Conservation (phyloP, 176 grass and related monocot genomes). For the Oryza meridionalis region DNA sequence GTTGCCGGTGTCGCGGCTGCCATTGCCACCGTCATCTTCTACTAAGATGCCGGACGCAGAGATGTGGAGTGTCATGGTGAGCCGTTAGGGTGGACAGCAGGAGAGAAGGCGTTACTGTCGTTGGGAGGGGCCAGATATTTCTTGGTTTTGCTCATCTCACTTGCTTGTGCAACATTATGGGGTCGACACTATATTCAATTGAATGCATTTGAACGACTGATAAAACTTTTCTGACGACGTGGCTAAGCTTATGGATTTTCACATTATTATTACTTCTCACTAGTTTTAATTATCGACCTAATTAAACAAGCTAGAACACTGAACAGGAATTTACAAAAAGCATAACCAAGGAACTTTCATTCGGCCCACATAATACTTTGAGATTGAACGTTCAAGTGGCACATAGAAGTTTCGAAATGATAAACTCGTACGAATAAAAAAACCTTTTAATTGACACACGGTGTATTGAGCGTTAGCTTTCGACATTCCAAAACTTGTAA, state of each 20-base stretch:
- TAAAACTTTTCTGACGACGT: not conserved
- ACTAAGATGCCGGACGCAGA: not conserved
- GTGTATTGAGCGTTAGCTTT: not conserved
- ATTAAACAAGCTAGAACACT: not conserved
- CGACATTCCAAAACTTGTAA: no score
- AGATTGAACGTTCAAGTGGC: no score
- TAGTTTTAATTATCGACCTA: not conserved
- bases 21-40: slow-evolving; percentile 38
- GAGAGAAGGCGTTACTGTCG: not conserved
- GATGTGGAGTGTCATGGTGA: not conserved
- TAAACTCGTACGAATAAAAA: no score
- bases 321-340: not conserved
- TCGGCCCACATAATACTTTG: no score
- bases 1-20: not conserved
- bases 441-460: not conserved
- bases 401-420: no score
- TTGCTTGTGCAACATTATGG: slow-evolving; percentile 36
- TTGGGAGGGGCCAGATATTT: slow-evolving; percentile 17
- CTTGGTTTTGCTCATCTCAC: slow-evolving; percentile 40
- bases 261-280: not conserved
- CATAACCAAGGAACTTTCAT: not conserved
- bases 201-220: slow-evolving; percentile 29
- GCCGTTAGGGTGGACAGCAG: not conserved
- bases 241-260: not conserved
- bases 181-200: slow-evolving; percentile 16